These are phyloP conservation scores for Elasticomyces elasticus DNA, from an alignment of 495 filamentous ascomycete species.

Conservation along the genomic window DNA sequence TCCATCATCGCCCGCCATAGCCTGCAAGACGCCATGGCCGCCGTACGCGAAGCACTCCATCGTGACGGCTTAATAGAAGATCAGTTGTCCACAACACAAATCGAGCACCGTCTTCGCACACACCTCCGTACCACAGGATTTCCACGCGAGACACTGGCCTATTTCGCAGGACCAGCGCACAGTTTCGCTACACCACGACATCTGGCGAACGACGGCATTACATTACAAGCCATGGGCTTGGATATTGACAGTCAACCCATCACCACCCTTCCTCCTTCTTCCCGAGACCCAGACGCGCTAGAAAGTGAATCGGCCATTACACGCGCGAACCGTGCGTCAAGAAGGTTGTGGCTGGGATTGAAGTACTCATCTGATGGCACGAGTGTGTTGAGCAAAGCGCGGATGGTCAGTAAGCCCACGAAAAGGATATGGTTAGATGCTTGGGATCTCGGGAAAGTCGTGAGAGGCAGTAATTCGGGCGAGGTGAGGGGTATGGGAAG, in stretches of 20 bases:
- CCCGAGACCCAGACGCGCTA: conserved; percentile 16
- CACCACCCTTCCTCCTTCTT: not conserved
- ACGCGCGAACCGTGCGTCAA: conserved; percentile 61
- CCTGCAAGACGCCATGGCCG: not conserved
- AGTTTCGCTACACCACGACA: conserved; percentile 10
- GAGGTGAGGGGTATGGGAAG: conserved; percentile 61
- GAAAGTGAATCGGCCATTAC: conserved; percentile 53
- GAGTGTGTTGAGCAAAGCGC: conserved; percentile 66
- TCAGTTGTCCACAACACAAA: not conserved
- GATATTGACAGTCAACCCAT: conserved; percentile 8
- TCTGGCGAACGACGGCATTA: conserved; percentile 13
- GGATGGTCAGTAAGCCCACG: conserved; percentile 66
- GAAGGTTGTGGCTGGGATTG: conserved; percentile 81
- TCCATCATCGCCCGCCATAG: not conserved
- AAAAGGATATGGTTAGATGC: conserved; percentile 57
- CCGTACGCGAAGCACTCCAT: not conserved
- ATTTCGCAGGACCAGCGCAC: conserved; percentile 10
- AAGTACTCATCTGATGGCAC: conserved; percentile 90
- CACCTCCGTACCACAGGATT: conserved; percentile 5
- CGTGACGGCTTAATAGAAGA: not conserved
- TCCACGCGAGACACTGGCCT: conserved; percentile 5
- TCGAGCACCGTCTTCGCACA: conserved; percentile 4
- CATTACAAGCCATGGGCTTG: conserved; percentile 11
- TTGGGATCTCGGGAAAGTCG: conserved; percentile 48
- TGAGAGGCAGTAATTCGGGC: conserved; percentile 52